phyloP scores from a whole-genome alignment of 208 protist species.

The Leptomonas seymouri region DNA sequence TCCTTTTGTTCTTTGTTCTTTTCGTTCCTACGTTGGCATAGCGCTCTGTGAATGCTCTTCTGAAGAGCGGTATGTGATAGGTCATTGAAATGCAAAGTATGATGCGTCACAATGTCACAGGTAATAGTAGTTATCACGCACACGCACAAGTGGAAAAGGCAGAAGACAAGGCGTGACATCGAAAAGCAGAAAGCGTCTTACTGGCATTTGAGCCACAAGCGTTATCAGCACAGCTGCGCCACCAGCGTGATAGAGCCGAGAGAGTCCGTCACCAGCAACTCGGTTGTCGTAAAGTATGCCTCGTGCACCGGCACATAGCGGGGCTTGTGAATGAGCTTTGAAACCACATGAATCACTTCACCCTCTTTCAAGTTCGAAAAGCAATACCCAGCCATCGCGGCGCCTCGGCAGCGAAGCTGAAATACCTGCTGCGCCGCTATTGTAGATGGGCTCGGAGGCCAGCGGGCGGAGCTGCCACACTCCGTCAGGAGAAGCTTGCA shows the following conservation, averaged over 20 bases:
- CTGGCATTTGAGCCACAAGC: neutral
- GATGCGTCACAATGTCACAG: neutral
- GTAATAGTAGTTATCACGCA: too few relatives aligned
- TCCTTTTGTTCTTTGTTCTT: too few relatives aligned
- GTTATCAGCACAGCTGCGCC: conserved; percentile 15
- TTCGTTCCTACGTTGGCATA: too few relatives aligned
- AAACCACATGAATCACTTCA: conserved; percentile 78
- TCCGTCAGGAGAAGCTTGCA: conserved; percentile 77
- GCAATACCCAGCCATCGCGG: conserved; percentile 59
- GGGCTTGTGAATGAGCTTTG: conserved; percentile 74
- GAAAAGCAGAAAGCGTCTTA: neutral
- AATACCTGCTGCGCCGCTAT: conserved; percentile 31
- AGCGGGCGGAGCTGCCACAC: conserved; percentile 49
- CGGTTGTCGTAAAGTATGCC: conserved; percentile 75
- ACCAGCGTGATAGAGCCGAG: conserved; percentile 73
- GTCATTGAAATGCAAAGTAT: too few relatives aligned
- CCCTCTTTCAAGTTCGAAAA: conserved; percentile 53
- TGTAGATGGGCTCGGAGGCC: conserved; percentile 1
- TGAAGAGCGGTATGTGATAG: too few relatives aligned
- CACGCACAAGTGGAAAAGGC: neutral
- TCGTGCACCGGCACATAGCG: conserved; percentile 78
- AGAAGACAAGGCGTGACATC: neutral
- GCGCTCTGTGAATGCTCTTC: too few relatives aligned
- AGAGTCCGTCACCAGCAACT: conserved; percentile 77
- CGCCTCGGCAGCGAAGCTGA: conserved; percentile 69